Conservation (phyloP, 108 stramenopile species). For the Asterionellopsis glacialis region DNA sequence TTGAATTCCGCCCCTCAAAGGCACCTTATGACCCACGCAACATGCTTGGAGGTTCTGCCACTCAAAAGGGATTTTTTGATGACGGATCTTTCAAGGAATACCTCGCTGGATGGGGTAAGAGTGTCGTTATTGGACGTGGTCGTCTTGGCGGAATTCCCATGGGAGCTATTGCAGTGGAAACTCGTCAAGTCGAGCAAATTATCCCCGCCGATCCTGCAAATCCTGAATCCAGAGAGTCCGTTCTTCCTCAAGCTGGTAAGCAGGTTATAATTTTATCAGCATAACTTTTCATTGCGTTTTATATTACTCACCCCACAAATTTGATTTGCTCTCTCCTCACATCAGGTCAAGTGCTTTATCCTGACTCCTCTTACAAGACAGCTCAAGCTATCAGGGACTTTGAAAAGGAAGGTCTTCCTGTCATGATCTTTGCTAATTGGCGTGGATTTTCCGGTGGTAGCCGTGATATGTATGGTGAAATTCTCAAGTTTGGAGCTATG, state of each 20-base stretch:
- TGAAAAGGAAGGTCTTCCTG: slow-evolving; percentile 94
- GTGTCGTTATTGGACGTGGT: slow-evolving; percentile 93
- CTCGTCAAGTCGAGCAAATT: slow-evolving; percentile 90
- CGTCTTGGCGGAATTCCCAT: slow-evolving; percentile 97
- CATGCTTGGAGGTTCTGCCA: slow-evolving; percentile 79
- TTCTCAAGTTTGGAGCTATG: slow-evolving; percentile 98
- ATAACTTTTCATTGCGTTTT: background rate
- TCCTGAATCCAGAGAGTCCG: slow-evolving; percentile 92
- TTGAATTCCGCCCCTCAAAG: slow-evolving; percentile 82
- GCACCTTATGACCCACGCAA: slow-evolving; percentile 96
- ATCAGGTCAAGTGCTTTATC: slow-evolving; percentile 88
- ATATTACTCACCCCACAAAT: too few relatives aligned
- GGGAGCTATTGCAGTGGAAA: slow-evolving; percentile 97
- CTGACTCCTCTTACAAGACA: slow-evolving; percentile 97
- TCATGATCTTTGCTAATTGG: slow-evolving; percentile 99
- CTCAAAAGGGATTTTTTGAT: slow-evolving; percentile 92
- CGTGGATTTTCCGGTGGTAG: slow-evolving; percentile 97
- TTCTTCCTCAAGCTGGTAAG: slow-evolving; percentile 86
- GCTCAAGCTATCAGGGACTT: slow-evolving; percentile 96
- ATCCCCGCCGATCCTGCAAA: slow-evolving; percentile 97
- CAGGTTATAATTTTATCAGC: too few relatives aligned
- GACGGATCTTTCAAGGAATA: slow-evolving; percentile 93
- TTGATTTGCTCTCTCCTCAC: slow-evolving; percentile 1
- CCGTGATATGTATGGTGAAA: slow-evolving; percentile 97
- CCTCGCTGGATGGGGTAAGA: slow-evolving; percentile 97